Base-by-base conservation (phyloP, 2,329 filamentous ascomycete genomes). In the Fusarium fujikuroi region DNA sequence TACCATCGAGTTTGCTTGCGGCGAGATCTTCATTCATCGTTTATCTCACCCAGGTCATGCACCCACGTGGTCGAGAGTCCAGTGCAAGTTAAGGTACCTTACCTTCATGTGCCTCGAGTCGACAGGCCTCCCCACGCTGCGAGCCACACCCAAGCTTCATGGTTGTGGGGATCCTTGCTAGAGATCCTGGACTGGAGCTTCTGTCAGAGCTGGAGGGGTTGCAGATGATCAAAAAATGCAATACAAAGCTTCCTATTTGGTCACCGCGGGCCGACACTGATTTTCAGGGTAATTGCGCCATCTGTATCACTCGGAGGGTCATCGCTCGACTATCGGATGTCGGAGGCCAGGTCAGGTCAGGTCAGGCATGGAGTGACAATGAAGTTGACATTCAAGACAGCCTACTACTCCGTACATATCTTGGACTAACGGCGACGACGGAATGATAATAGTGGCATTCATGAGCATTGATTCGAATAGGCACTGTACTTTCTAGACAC, bases 101-200 rank as follows among this genome's bases (percentile, higher is more conserved):
- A 66, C 34, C 58, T 42, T 10, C 34, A 34, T 42, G 49, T 56
- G 39, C 37, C 63, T 64, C 39, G 32, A 44, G 32, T 42, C 23
- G 54, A 58, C 69, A 70, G 60, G 57, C 54, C 60, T 56, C 66
- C 70, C 71, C 70, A 72, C 70, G 71, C 59, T 69, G 60, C 25
- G 50, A 64, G 40, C 49, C 70, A 73, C 71, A 71, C 63, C 54
- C 36, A 36, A 49, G 32, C 58, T 44, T 46, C 43, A 49, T 56
- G 47, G 62, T 37, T 60, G 71, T 54, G 60, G 71, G 54, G 71
- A 61, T 47, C 54, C 59, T 59, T 63, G 47, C 39, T 40, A 32
- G 30, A 60, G 67, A 64, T 58, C 65, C 59, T 47, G 36, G 58
- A 36, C 44, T 44, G 47, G 57, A 70, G 47, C 57, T 73, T 70